Evolutionary conservation across 768 basidiomycete genomes (phyloP).

Genomic region (Lyophyllum atratum): DNA sequence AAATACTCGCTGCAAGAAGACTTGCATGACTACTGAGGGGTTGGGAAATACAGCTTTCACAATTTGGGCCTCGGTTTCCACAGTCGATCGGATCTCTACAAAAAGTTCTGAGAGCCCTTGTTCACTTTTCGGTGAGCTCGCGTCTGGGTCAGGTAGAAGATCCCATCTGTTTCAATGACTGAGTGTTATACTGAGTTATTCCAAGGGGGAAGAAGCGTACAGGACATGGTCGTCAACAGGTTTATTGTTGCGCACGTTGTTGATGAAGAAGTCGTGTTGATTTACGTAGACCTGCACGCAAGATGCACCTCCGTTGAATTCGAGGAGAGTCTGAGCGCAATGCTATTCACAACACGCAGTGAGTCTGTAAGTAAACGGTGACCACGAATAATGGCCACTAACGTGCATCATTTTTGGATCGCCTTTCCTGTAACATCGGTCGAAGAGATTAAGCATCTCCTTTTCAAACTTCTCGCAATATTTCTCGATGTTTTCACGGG

Average conservation of each 20-base stretch:
- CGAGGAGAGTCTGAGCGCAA: constrained; percentile 93
- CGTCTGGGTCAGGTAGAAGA: constrained; percentile 76
- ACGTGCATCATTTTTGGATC: constrained; percentile 99
- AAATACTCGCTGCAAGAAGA: constrained; percentile 95
- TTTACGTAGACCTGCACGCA: constrained; percentile 99
- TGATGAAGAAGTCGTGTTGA: constrained; percentile 99
- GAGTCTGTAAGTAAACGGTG: not conserved
- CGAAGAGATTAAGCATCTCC: constrained; percentile 95
- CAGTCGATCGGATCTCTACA: constrained; percentile 84
- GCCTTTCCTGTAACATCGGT: constrained; percentile 92
- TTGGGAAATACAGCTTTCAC: constrained; percentile 99
- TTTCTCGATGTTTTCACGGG: constrained; percentile 89
- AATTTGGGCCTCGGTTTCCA: constrained; percentile 95
- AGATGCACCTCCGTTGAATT: constrained; percentile 96
- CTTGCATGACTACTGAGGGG: constrained; percentile 95
- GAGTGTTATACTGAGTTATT: not conserved
- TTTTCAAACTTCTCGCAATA: constrained; percentile 99
- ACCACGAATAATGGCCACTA: constrained; percentile 22
- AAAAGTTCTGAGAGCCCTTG: constrained; percentile 79
- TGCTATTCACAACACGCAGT: constrained; percentile 57
- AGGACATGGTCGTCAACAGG: constrained; percentile 56
- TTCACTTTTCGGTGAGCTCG: constrained; percentile 75
- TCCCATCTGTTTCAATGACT: constrained; percentile 68
- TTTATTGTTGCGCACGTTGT: constrained; percentile 72
- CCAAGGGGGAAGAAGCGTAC: constrained; percentile 34